A percentile compares a stretch with the other conserved stretches of the same genome.
These are phyloP conservation scores for Gracilaria domingensis DNA, from an alignment of 23 red algal species.

Conservation along the genomic window DNA sequence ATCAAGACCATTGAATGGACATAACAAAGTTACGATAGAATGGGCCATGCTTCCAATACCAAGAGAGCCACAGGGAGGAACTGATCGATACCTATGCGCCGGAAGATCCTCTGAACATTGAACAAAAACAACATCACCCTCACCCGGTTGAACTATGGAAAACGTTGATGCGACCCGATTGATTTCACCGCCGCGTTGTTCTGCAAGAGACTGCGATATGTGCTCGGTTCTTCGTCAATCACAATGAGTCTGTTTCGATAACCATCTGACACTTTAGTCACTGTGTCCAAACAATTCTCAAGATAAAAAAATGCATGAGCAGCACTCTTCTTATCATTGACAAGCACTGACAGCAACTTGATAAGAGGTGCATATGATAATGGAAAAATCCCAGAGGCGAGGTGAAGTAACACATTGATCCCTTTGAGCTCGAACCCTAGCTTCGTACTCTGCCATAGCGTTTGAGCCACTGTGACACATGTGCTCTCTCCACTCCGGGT, in stretches of 20 bases:
- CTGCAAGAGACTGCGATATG: conserved; percentile 29
- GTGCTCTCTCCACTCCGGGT: conserved; percentile 12
- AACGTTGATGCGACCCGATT: conserved; percentile 9
- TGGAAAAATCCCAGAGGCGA: conserved; percentile 59
- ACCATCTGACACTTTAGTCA: conserved; percentile 39
- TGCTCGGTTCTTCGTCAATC: conserved; percentile 44
- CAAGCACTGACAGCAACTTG: conserved; percentile 32
- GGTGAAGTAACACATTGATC: conserved; percentile 12
- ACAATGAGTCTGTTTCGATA: conserved; percentile 39
- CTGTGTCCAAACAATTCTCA: conserved; percentile 25
- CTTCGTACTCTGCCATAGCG: conserved; percentile 36
- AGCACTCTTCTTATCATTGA: conserved; percentile 38
- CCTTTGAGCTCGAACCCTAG: background rate
- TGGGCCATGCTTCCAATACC: conserved; percentile 46
- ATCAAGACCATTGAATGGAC: conserved; percentile 53
- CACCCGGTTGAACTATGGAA: conserved; percentile 21
- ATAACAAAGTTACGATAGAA: conserved; percentile 64
- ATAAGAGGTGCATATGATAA: conserved; percentile 48
- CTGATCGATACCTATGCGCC: conserved; percentile 43
- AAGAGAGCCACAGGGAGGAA: conserved; percentile 21
- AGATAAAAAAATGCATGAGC: conserved; percentile 35
- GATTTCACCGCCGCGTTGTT: conserved; percentile 19
- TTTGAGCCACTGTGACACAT: background rate
- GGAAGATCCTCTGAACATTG: conserved; percentile 53
- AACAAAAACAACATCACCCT: conserved; percentile 53